These are phyloP conservation scores for Apiotrichum brassicae DNA, from an alignment of 1,284 basidiomycete species.

Conservation along the genomic window DNA sequence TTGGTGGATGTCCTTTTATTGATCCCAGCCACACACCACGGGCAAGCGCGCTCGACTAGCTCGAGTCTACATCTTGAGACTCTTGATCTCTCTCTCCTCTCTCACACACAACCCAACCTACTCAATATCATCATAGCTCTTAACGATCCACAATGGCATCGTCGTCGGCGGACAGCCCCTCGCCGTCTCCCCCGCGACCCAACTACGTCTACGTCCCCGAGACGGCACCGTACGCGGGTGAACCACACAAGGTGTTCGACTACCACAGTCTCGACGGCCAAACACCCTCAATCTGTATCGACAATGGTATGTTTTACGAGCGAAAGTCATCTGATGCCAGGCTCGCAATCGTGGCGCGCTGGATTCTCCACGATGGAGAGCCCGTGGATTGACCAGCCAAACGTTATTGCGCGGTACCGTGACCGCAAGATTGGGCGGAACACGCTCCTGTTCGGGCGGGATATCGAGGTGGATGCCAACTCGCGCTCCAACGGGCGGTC, in stretches of 20 bases:
- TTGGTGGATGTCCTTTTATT: no score
- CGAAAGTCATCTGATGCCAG: slow-evolving; percentile 22
- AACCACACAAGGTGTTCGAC: slow-evolving; percentile 29
- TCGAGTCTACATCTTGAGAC: no score
- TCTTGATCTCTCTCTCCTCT: background rate
- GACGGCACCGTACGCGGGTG: slow-evolving; percentile 9
- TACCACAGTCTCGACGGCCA: slow-evolving; percentile 29
- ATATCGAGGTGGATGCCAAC: slow-evolving; percentile 72
- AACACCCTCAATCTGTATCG: slow-evolving; percentile 63
- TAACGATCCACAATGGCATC: slow-evolving; percentile 5
- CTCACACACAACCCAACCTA: no score
- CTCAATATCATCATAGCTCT: no score
- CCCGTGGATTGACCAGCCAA: slow-evolving; percentile 57
- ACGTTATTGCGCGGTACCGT: slow-evolving; percentile 75
- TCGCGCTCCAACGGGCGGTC: slow-evolving; percentile 68
- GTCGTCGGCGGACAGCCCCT: slow-evolving; percentile 18
- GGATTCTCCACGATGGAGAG: slow-evolving; percentile 61
- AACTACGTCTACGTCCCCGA: slow-evolving; percentile 35
- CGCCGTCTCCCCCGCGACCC: slow-evolving; percentile 15
- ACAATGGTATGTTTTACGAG: slow-evolving; percentile 60
- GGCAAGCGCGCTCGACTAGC: no score
- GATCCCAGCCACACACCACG: no score
- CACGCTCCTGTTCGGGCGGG: slow-evolving; percentile 75
- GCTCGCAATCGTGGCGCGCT: slow-evolving; percentile 76
- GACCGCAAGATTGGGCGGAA: slow-evolving; percentile 76